Evolutionary conservation across 305 asterid genomes (phyloP).

Genomic region (Solanum aculeatissimum): DNA sequence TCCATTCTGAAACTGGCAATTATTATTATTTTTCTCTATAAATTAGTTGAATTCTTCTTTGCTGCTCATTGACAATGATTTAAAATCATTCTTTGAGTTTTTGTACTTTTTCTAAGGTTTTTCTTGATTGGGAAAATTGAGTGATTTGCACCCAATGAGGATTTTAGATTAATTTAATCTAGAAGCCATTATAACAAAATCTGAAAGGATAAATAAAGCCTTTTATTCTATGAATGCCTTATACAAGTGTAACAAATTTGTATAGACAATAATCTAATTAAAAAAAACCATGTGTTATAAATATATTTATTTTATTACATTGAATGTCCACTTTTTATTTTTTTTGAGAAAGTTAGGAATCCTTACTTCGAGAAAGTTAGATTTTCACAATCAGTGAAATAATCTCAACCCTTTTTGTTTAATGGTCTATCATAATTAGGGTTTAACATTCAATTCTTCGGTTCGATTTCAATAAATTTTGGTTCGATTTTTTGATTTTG

Average conservation of each 20-base stretch:
- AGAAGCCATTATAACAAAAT: not conserved
- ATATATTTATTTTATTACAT: not conserved
- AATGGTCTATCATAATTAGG: not conserved
- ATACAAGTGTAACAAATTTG: not conserved
- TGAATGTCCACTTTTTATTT: not conserved
- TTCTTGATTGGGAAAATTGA: not conserved
- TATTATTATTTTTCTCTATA: not conserved
- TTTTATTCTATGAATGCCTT: not conserved
- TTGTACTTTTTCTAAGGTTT: not conserved
- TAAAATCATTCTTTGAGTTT: not conserved
- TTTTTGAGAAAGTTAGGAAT: not conserved
- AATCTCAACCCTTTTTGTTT: not conserved
- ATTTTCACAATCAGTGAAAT: not conserved
- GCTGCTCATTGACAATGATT: not conserved
- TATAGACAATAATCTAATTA: not conserved
- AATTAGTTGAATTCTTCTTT: not conserved
- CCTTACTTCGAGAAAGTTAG: not conserved
- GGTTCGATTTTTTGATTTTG: too few relatives aligned
- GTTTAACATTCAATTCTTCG: too few relatives aligned
- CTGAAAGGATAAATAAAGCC: too few relatives aligned
- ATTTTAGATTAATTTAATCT: not conserved
- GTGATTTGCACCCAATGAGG: not conserved
- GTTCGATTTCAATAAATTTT: too few relatives aligned
- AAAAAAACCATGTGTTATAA: not conserved
- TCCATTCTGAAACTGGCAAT: not conserved